Evolutionary conservation across 1,139 yeast species (phyloP), one percentile per base, ranked within the genome.

Genomic region (Geotrichum europaeum): DNA sequence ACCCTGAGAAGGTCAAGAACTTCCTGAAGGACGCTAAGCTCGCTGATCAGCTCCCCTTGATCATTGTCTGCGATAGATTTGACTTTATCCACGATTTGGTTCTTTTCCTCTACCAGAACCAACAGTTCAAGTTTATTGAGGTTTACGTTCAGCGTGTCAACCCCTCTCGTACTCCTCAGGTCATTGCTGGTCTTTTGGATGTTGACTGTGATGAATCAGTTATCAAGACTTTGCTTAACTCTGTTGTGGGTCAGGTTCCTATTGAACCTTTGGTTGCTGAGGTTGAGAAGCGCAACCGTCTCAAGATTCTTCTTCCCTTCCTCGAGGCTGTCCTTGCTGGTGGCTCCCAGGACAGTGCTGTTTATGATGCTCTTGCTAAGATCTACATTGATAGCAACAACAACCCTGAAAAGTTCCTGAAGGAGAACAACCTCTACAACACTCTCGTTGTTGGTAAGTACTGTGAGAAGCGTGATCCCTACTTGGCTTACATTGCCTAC

Each of bases 391-490:
- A 94, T 75, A 89, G 96, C 63, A 94, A 94, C 81, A 95, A 94
- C 78, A 87, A 92, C 67, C 99, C 99, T 53, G 99, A 94, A 74
- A 91, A 91, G 76, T 95, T 95, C 80, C 82, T 94, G 78, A 87
- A 86, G 74, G 99, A 94, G 75, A 95, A 94, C 74, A 81, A 85
- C 69, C 81, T 83, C 71, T 94, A 95, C 77, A 96, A 94, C 76
- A 88, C 99, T 30, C 80, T 89, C 68, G 89, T 88, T 68, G 97
- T 94, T 69, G 99, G 99, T 81, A 91, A 86, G 73, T 94, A 94
- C 80, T 95, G 99, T 82, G 99, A 95, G 77, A 94, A 90, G 84
- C 87, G 99, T 76, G 99, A 94, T 72, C 99, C 99, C 64, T 94
- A 90, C 78, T 81, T 94, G 74, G 99, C 99, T 22, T 94, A 90